Base-by-base conservation (phyloP, 2,329 filamentous ascomycete species). In the Diaporthe citrichinensis region DNA sequence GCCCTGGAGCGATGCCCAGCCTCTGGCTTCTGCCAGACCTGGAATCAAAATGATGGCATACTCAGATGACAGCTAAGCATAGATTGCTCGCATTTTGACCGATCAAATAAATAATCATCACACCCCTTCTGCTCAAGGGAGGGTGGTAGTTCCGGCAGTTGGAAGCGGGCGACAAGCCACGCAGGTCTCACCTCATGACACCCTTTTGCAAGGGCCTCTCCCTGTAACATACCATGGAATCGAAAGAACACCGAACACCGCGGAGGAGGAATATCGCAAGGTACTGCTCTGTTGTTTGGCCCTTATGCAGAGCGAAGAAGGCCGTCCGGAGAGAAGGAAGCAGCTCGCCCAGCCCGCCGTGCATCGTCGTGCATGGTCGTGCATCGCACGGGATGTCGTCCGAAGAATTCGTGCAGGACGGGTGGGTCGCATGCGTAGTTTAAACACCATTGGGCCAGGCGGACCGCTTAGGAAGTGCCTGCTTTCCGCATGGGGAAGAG, bases 121-220 rank as follows among this genome's bases (percentile, higher is more conserved):
- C 74, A 73, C 36, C 34, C 25, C 34, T 39, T 51, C n/a, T 36
- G 7, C 12, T 4, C 23, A 23, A 14, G 4, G 57, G 53, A 61
- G 25, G 72, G 36, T 62, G 58, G 34, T 39, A 58, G 59, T 57
- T 28, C 28, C 68, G 75, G 75, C 59, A 76, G 53, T 71, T 73
- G 62, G 58, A 61, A 74, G 57, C 34, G 17, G n/a, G 51, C 20
- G 28, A 53, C 58, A 65, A 68, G 65, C 49, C 72, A 55, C 65
- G 31, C 58, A 62, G 51, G 53, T n/a, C 68, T 61, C 36, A 41
- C 34, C 39, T 34, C 14, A 67, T 46, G 65, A 51, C 49, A 4
- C n/a, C 17, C 3, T 20, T 5, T 41, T 4, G 65, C 65, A 68
- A 68, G 46, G 46, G 46, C 3, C 34, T 23, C 65, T 68, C 65